These are phyloP conservation scores for Biscogniauxia sp. DNA, from an alignment of 2,329 filamentous ascomycete species.

Conservation along the genomic window DNA sequence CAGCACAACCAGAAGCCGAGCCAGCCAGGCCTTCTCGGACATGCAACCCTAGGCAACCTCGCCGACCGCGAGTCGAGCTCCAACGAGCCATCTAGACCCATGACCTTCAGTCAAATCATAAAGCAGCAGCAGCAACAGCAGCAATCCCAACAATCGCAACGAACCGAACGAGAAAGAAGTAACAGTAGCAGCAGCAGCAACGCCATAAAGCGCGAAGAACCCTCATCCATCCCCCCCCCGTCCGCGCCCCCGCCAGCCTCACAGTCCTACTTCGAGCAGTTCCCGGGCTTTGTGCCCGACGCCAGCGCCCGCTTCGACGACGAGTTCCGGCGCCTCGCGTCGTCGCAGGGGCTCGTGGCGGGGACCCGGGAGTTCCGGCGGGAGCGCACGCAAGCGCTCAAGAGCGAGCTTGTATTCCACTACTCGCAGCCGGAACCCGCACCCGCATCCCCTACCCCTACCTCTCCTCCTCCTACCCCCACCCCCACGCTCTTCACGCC, in stretches of 20 bases:
- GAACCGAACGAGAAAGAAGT: too few relatives aligned
- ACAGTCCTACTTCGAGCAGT: constrained; percentile 27
- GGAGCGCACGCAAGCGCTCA: constrained; percentile 19
- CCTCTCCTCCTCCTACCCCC: too few relatives aligned
- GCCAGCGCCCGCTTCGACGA: constrained; percentile 22
- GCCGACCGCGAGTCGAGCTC: not conserved
- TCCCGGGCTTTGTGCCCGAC: constrained; percentile 22
- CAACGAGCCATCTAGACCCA: not conserved
- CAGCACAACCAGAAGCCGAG: too few relatives aligned
- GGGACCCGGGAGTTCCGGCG: constrained; percentile 10
- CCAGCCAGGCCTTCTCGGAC: too few relatives aligned
- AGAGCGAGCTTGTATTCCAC: constrained; percentile 15
- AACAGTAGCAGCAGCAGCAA: not conserved
- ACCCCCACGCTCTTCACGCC: too few relatives aligned
- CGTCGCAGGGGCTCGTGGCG: constrained; percentile 16
- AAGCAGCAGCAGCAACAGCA: not conserved
- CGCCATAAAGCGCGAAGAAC: too few relatives aligned
- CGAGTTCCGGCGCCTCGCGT: constrained; percentile 28
- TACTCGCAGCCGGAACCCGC: not conserved
- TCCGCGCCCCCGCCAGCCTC: constrained; percentile 5
- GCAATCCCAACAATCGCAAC: not conserved
- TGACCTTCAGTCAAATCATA: not conserved
- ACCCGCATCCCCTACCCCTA: not conserved
- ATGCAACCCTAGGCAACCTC: not conserved
- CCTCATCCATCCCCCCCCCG: too few relatives aligned